Base-by-base conservation (phyloP, 2,329 filamentous ascomycete species). In the Aotearoamyces nothofagi region DNA sequence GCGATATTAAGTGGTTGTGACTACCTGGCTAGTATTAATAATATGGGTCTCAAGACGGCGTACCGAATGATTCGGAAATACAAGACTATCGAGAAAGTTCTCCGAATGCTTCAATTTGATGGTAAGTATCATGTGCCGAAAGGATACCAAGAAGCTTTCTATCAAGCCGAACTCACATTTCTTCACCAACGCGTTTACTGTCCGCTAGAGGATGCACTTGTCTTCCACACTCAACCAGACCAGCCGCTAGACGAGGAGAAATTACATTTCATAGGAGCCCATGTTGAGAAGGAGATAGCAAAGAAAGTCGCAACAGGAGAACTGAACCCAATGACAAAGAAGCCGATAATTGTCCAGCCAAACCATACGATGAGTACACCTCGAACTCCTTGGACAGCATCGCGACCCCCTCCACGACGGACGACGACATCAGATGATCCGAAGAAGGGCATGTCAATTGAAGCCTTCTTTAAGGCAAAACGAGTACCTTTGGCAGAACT, bases 1-100 rank as follows among this genome's bases (percentile, higher is more conserved):
- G 83, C 86, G 22, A 98, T 98, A 40, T 57, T 98, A 34, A 93
- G 84, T 48, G 90, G 90, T 5, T 98, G 90, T 49, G 90, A 98
- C 50, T 98, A 98, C 51, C 66, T 96, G n/a, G 61, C 76, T 3
- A 79, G 78, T 33, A 80, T 98, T 36, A 76, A 72, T 32, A 78
- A 78, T 28, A 72, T 98, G 53, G 90, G 90, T 0, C 54, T 98
- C 32, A 96, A 94, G 60, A 96, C 86, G 5, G 87, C 90, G 1
- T 80, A 98, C 53, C 75, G 84, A 24, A 70, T 90, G 58, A 67
- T 98, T 34, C 74, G 87, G 34, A 93, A 92, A 52, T 71, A 93
- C 57, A 93, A 87, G 52, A 81, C 72, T 1, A 69, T 90, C 5
- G 87, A 96, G 29, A 77, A 75, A 33, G 66, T 92, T 11, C 58